Conservation (phyloP, 1,284 basidiomycete genomes). For the Sanghuangporus baumii region DNA sequence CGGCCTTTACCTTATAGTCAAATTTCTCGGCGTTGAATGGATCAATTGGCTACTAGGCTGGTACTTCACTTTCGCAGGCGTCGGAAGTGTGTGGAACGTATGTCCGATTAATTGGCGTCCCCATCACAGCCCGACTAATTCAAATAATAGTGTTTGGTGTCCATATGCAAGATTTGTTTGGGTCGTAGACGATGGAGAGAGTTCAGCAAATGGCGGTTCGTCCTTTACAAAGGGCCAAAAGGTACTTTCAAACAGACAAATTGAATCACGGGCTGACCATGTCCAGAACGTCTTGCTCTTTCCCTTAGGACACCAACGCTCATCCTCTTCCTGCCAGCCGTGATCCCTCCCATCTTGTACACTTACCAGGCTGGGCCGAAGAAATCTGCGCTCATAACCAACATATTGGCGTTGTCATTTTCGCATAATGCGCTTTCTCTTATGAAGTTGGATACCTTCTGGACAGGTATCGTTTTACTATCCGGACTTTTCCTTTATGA, state of each 20-base stretch:
- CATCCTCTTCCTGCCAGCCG: slow-evolving; percentile 56
- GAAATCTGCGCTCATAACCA: slow-evolving; percentile 70
- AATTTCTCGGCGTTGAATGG: slow-evolving; percentile 78
- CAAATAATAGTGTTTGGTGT: slow-evolving; percentile 40
- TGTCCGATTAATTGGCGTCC: not conserved
- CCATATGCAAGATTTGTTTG: slow-evolving; percentile 40
- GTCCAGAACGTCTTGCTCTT: slow-evolving; percentile 38
- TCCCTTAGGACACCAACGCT: slow-evolving; percentile 62
- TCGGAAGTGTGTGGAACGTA: slow-evolving; percentile 69
- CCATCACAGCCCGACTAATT: slow-evolving; percentile 10
- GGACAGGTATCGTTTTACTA: slow-evolving; percentile 82
- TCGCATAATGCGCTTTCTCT: slow-evolving; percentile 78
- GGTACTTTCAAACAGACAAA: slow-evolving; percentile 31
- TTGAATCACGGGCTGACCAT: not conserved
- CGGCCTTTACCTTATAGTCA: slow-evolving; percentile 65
- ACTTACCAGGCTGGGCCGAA: slow-evolving; percentile 42
- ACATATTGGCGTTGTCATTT: slow-evolving; percentile 82
- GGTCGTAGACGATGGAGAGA: slow-evolving; percentile 47
- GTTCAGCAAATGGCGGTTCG: slow-evolving; percentile 42
- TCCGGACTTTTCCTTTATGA: slow-evolving; percentile 84
- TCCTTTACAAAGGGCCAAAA: slow-evolving; percentile 37
- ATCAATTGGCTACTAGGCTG: slow-evolving; percentile 75
- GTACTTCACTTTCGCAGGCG: slow-evolving; percentile 67
- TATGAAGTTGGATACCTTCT: slow-evolving; percentile 87
- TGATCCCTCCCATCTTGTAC: slow-evolving; percentile 67